These are phyloP conservation scores for Lentinus polychrous DNA, from an alignment of 1,284 basidiomycete genomes.

Conservation along the genomic window DNA sequence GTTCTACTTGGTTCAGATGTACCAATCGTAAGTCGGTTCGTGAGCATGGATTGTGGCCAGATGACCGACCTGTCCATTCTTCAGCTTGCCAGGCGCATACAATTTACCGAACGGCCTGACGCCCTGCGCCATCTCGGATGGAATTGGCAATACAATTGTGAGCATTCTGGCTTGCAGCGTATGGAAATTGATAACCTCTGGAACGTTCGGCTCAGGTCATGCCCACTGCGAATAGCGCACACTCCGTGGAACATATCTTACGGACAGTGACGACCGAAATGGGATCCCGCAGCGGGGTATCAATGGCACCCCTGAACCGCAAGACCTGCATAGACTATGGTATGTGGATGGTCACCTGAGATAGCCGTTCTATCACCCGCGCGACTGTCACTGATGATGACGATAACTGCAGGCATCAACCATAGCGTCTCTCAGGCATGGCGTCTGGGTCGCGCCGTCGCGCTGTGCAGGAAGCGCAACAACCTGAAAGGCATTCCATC, in stretches of 20 bases:
- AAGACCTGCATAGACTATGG: slow-evolving; percentile 32
- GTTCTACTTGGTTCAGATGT: slow-evolving; percentile 18
- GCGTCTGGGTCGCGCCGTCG: slow-evolving; percentile 40
- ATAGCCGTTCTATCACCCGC: not conserved
- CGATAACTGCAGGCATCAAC: slow-evolving; percentile 24
- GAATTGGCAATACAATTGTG: slow-evolving; percentile 34
- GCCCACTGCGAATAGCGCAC: slow-evolving; percentile 21
- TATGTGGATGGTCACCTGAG: slow-evolving; percentile 2
- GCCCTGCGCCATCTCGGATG: slow-evolving; percentile 40
- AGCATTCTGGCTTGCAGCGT: slow-evolving; percentile 3
- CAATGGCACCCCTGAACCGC: slow-evolving; percentile 31
- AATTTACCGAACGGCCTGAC: slow-evolving; percentile 29
- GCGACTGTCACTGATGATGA: not conserved
- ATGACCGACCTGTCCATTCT: not conserved
- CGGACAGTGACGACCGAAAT: slow-evolving; percentile 29
- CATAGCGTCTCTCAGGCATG: slow-evolving; percentile 47
- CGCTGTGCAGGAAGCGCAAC: slow-evolving; percentile 20
- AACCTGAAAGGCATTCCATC: slow-evolving; percentile 40
- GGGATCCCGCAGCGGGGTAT: slow-evolving; percentile 38
- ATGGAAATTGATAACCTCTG: not conserved
- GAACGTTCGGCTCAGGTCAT: slow-evolving; percentile 17
- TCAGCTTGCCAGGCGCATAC: slow-evolving; percentile 34
- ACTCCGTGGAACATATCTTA: slow-evolving; percentile 25
- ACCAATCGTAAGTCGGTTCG: slow-evolving; percentile 22
- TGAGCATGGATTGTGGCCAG: slow-evolving; percentile 10